Evolutionary conservation across 345 rosid species (phyloP).

Genomic region (Pseudoturritis turrita): DNA sequence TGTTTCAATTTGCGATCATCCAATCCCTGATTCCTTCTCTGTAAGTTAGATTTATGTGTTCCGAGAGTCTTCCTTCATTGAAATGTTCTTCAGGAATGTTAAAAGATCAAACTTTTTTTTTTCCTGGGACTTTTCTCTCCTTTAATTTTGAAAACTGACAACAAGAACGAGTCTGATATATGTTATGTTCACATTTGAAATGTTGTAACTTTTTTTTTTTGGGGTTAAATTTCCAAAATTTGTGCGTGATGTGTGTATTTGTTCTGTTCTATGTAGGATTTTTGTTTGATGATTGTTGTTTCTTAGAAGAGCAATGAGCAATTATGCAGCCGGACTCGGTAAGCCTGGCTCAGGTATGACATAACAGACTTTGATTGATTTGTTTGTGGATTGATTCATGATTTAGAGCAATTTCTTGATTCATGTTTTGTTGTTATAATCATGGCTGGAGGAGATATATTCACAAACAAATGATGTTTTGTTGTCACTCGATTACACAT

Average conservation of each 20-base stretch:
- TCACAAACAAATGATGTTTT: neutral
- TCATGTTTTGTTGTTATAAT: neutral
- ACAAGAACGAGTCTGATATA: no score
- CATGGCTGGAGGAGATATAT: neutral
- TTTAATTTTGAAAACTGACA: neutral
- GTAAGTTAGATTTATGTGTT: neutral
- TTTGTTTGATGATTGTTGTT: constrained; percentile 19
- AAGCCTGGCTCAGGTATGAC: constrained; percentile 33
- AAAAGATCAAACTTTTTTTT: neutral
- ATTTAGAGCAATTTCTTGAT: neutral
- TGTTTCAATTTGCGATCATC: neutral
- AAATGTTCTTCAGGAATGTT: neutral
- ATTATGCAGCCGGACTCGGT: constrained; percentile 32
- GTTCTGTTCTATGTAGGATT: constrained; percentile 3
- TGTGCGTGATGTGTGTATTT: neutral
- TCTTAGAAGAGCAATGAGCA: constrained; percentile 29
- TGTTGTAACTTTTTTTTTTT: neutral
- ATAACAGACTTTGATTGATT: neutral
- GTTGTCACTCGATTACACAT: neutral
- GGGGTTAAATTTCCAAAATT: neutral
- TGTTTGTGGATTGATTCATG: neutral
- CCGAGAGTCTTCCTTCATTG: neutral
- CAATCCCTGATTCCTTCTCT: neutral
- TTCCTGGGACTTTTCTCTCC: neutral
- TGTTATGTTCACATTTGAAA: neutral